Conservation (phyloP, 805 yeast species). For the Scheffersomyces stipitis region DNA sequence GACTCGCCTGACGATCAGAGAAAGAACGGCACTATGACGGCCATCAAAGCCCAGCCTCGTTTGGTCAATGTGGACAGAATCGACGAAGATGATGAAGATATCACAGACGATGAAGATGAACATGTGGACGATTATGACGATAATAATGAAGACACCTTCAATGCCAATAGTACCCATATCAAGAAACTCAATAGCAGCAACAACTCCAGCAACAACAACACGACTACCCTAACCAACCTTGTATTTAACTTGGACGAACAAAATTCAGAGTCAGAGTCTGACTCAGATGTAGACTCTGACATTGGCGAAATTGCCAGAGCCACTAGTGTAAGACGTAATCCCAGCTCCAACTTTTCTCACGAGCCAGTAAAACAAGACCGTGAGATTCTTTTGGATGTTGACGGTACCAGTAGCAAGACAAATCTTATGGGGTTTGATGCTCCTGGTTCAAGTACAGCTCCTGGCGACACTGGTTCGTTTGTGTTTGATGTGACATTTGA, state of each 20-base stretch:
- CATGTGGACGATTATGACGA: conserved; percentile 15
- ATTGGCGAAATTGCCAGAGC: conserved; percentile 45
- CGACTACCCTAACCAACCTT: neutral
- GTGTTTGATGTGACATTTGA: conserved; percentile 31
- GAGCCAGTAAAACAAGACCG: conserved; percentile 9
- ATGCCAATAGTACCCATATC: neutral
- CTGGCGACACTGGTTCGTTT: conserved; percentile 28
- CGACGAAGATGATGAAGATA: conserved; percentile 43
- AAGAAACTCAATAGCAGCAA: neutral
- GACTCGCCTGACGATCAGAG: neutral
- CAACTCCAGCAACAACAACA: neutral
- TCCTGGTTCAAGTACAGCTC: neutral
- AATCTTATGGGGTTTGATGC: too few relatives aligned
- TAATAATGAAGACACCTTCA: conserved; percentile 1
- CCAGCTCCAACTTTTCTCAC: too few relatives aligned
- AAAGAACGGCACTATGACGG: conserved; percentile 57
- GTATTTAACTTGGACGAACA: conserved; percentile 1
- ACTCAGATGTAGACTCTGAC: conserved; percentile 46
- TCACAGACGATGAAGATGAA: conserved; percentile 16
- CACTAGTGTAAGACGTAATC: conserved; percentile 27
- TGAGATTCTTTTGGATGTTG: conserved; percentile 13
- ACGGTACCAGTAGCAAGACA: neutral
- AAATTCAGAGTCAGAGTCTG: too few relatives aligned
- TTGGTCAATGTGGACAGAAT: conserved; percentile 57
- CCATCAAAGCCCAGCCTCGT: conserved; percentile 73